phyloP scores from a whole-genome alignment of 148 eudicot species.

The Heliosperma pusillum region DNA sequence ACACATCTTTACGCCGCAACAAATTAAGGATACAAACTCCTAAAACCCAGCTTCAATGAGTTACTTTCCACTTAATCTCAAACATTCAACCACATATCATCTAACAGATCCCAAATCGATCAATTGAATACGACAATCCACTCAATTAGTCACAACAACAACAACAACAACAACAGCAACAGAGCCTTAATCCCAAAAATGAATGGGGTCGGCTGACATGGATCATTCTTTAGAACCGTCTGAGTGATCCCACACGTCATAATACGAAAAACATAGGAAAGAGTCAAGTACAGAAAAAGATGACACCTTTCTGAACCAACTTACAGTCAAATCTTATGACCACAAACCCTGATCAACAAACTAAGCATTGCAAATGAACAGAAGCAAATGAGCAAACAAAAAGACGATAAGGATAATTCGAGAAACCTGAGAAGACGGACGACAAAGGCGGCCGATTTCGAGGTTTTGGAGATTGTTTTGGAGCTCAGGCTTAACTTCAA shows the following conservation, averaged over 20 bases:
- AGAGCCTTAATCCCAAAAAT: too few relatives aligned
- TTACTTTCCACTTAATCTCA: not conserved
- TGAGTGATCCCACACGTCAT: too few relatives aligned
- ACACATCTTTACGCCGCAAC: not conserved
- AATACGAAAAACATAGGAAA: too few relatives aligned
- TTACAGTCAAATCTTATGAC: not conserved
- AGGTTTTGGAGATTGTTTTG: slow-evolving; percentile 53
- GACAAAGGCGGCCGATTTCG: slow-evolving; percentile 77
- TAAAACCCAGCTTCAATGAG: not conserved
- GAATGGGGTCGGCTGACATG: too few relatives aligned
- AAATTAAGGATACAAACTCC: not conserved
- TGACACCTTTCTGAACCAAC: not conserved
- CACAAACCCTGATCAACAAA: not conserved
- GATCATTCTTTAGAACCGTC: too few relatives aligned
- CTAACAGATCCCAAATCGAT: not conserved
- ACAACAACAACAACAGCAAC: too few relatives aligned
- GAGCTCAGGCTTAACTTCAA: slow-evolving; percentile 65
- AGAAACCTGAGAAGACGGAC: slow-evolving; percentile 72
- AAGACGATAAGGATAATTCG: not conserved
- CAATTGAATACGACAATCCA: not conserved
- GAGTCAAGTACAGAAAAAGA: too few relatives aligned
- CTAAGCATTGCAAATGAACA: not conserved
- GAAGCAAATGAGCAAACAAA: not conserved
- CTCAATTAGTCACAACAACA: too few relatives aligned
- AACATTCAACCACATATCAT: not conserved